Conservation (phyloP, 2,329 filamentous ascomycete genomes). For the Alternaria viburni region DNA sequence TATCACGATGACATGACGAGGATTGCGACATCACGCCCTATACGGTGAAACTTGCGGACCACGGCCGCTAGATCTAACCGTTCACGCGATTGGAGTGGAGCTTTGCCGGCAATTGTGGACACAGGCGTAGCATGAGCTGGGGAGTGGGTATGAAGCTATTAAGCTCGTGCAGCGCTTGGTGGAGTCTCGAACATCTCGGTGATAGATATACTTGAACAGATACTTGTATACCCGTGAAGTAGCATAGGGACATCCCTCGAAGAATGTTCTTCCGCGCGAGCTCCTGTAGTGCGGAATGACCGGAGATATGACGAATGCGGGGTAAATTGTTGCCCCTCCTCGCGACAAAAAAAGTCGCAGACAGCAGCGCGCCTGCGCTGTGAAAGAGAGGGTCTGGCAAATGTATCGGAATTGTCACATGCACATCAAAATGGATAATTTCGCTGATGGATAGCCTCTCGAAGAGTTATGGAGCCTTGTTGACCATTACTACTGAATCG, state of each 20-base stretch:
- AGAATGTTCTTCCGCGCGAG: background rate
- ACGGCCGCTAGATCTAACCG: constrained; percentile 6
- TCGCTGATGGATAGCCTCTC: constrained; percentile 6
- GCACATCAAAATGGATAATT: background rate
- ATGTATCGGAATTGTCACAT: background rate
- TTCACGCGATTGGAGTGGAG: constrained; percentile 14
- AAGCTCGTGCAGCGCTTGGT: background rate
- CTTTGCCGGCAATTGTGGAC: constrained; percentile 9
- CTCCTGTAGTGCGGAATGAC: background rate
- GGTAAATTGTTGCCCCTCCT: constrained; percentile 11
- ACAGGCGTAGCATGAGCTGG: background rate
- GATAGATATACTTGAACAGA: background rate
- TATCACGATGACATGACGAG: background rate
- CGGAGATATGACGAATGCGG: constrained; percentile 12
- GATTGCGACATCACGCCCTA: constrained; percentile 25
- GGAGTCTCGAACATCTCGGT: background rate
- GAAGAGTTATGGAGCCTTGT: background rate
- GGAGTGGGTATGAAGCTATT: background rate
- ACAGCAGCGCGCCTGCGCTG: background rate
- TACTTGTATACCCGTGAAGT: background rate
- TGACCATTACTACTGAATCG: background rate
- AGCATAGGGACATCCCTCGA: background rate
- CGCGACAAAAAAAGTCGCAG: constrained; percentile 9
- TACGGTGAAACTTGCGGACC: background rate
- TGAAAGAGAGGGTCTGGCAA: background rate